Evolutionary conservation across 2,329 filamentous ascomycete genomes (phyloP), one percentile per base, ranked within the genome.

Genomic region (Sporothrix luriei): DNA sequence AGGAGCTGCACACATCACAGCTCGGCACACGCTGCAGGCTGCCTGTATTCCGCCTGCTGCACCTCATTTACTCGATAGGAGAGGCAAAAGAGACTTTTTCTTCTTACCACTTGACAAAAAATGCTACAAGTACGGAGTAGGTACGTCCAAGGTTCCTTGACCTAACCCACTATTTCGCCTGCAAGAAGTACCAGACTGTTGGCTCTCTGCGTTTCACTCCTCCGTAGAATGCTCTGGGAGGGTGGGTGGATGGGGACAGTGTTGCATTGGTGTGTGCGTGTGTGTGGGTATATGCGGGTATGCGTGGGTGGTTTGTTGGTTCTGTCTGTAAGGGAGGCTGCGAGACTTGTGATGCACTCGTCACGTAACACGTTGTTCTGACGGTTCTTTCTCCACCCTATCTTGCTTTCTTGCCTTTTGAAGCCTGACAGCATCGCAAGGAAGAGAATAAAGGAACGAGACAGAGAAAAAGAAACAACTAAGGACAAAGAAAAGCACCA

Each of bases 151-250:
- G 21, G 43, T 14, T 9, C 29, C 61, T 64, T 64, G 24, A 43
- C 57, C 16, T 14, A 64, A 33, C 24, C 68, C 68, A 65, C 68
- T 29, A 57, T 48, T 40, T 16, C 43, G 57, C 33, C 29, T 52
- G 57, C 55, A 55, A 11, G 40, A 13, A 43, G 13, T 69, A 66
- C 68, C 68, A 66, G 61, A 46, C 68, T 40, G 68, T 38, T 69
- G 68, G 68, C 68, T 49, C 51, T 69, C 59, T 69, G 52, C 40
- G 68, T 69, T 69, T 69, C 68, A 69, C 68, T 49, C n/a, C n/a
- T n/a, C n/a, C n/a, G n/a, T n/a, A 69, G 26, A 49, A 5, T 16
- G 40, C 13, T 69, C 61, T 26, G 26, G 29, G 57, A 61, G 57
- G 21, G 57, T 19, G 57, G 33, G 33, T 33, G 13, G 67, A 33